Evolutionary conservation across 441 rosid genomes (phyloP).

Genomic region (Eutrema salsugineum): DNA sequence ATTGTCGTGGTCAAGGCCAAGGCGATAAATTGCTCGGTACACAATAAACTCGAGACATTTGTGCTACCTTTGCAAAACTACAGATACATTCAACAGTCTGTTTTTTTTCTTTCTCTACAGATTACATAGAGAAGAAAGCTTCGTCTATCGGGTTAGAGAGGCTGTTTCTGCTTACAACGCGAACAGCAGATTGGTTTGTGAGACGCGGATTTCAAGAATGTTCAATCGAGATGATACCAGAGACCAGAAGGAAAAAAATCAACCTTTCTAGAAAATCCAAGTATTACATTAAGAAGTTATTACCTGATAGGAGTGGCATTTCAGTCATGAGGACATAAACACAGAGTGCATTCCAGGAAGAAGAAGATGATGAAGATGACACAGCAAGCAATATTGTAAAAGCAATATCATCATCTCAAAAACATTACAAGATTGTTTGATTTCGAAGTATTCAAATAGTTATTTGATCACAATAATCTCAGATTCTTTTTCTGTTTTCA

Average conservation of each 20-base stretch:
- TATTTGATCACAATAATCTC: not conserved
- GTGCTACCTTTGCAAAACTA: not conserved
- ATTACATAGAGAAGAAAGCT: constrained; percentile 84
- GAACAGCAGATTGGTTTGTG: constrained; percentile 83
- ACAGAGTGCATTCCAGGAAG: not conserved
- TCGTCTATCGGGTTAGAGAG: constrained; percentile 62
- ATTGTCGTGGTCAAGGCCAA: constrained; percentile 93
- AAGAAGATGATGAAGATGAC: not conserved
- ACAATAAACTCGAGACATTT: not conserved
- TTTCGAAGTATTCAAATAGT: not conserved
- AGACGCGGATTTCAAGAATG: constrained; percentile 77
- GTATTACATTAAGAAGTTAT: constrained; percentile 68
- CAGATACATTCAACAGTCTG: not conserved
- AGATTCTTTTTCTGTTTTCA: not conserved
- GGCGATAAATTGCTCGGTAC: constrained; percentile 94
- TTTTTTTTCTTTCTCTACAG: constrained; percentile 30
- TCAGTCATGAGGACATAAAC: constrained; percentile 30
- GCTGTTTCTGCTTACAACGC: constrained; percentile 80
- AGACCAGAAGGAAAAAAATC: constrained; percentile 57
- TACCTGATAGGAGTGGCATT: constrained; percentile 66
- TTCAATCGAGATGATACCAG: constrained; percentile 64
- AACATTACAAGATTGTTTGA: not conserved
- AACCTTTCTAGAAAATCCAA: constrained; percentile 75
- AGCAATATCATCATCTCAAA: not conserved
- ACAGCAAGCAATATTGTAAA: not conserved